Evolutionary conservation across 2,329 filamentous ascomycete genomes (phyloP), one percentile per base, ranked within the genome.

Genomic region (Ascochyta rabiei): DNA sequence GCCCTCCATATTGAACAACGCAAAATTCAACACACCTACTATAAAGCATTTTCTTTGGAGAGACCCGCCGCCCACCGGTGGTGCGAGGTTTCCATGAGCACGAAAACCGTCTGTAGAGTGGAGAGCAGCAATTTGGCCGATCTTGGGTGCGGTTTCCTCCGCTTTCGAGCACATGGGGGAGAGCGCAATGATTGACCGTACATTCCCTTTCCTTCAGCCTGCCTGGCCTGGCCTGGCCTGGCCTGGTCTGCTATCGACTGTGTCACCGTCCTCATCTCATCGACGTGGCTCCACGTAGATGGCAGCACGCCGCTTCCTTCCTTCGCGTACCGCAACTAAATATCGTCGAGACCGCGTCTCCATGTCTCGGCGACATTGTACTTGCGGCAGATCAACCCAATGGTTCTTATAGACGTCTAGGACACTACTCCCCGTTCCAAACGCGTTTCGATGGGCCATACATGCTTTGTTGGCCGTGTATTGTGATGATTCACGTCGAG

Each of bases 181-280:
- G 80, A 82, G 76, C 81, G 81, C 81, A 84, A 83, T 83, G 81
- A 83, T 82, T 79, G 79, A 80, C 75, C 76, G 79, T 79, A 84
- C 81, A 84, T 74, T 34, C 44, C 33, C 47, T 46, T 18, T 26
- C 1, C 21, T 2, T 2, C 21, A 23, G n/a, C n/a, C n/a, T n/a
- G n/a, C n/a, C n/a, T n/a, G n/a, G n/a, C n/a, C n/a, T n/a, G n/a
- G n/a, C n/a, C n/a, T n/a, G n/a, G n/a, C n/a, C n/a, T 3, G 15
- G n/a, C 50, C 23, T 30, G 48, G 51, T 41, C 33, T 54, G 52
- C 40, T 54, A 49, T 54, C 52, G 52, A 54, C 45, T 24, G 45
- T 49, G 52, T 39, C 35, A 40, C 18, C 46, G 52, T 49, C 44
- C 37, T 45, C 37, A 30, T 15, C 13, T n/a, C 21, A 13, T 43